Evolutionary conservation across 2,329 filamentous ascomycete species (phyloP).

Genomic region (Chalaropsis thielavioides): DNA sequence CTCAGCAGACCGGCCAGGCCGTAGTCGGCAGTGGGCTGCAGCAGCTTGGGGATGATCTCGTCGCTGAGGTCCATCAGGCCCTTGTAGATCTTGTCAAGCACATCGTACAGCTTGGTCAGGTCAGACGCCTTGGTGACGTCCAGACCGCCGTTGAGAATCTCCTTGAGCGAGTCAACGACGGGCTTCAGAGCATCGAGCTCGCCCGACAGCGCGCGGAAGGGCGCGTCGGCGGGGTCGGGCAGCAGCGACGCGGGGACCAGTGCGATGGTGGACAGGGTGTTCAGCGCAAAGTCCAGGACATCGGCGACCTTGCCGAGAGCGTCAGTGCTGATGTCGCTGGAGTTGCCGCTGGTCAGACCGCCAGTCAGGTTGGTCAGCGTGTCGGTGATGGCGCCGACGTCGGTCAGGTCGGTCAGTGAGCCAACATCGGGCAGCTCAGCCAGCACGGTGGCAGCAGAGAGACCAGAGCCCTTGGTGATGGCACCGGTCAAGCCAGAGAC

Average conservation of each 20-base stretch:
- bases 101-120: conserved; percentile 7
- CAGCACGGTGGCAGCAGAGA: neutral
- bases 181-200: conserved; percentile 9
- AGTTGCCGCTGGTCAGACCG: neutral
- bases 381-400: neutral
- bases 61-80: neutral
- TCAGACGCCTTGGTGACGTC: neutral
- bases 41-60: neutral
- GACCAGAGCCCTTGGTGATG: neutral
- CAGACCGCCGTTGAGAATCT: neutral
- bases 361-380: neutral
- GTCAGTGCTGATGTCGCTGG: neutral
- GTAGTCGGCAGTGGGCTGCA: neutral
- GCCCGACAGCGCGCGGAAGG: neutral
- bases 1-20: conserved; percentile 8
- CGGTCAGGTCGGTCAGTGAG: neutral
- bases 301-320: neutral
- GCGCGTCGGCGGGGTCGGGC: conserved; percentile 5
- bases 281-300: conserved; percentile 7
- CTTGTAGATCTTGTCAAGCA: conserved; percentile 1
- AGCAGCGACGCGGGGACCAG: conserved; percentile 1
- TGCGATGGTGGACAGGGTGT: neutral
- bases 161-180: neutral
- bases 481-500: neutral
- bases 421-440: neutral